Evolutionary conservation across 164 flowering plant genomes (phyloP).

Genomic region (Akebia trifoliata): DNA sequence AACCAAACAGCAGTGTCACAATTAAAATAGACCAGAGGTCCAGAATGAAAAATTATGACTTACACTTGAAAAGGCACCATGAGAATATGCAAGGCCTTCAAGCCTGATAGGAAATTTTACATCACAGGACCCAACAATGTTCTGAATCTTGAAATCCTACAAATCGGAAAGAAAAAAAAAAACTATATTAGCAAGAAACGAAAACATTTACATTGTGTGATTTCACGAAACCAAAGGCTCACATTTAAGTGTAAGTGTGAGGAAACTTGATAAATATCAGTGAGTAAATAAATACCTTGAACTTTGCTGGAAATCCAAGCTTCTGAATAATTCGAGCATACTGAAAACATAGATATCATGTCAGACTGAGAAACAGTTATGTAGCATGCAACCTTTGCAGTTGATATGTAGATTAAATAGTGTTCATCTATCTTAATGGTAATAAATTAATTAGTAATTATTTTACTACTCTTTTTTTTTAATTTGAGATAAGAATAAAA

Average conservation of each 20-base stretch:
- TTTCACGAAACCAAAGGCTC: neutral
- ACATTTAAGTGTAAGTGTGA: too few relatives aligned
- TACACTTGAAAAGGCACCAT: constrained; percentile 83
- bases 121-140: constrained; percentile 87
- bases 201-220: neutral
- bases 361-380: neutral
- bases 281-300: constrained; percentile 52
- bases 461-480: neutral
- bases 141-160: constrained; percentile 89
- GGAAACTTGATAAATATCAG: neutral
- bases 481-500: constrained; percentile 84
- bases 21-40: neutral
- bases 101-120: constrained; percentile 84
- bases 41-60: constrained; percentile 20
- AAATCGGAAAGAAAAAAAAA: neutral
- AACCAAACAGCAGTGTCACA: too few relatives aligned
- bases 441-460: neutral
- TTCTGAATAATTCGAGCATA: constrained; percentile 94
- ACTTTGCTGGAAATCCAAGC: constrained; percentile 88
- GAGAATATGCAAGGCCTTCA: constrained; percentile 75
- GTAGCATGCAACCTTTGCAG: neutral
- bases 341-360: constrained; percentile 31
- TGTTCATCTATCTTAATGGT: neutral
- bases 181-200: neutral
- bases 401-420: neutral